Conservation (phyloP, 345 rosid genomes). For the Raphanus sativus region DNA sequence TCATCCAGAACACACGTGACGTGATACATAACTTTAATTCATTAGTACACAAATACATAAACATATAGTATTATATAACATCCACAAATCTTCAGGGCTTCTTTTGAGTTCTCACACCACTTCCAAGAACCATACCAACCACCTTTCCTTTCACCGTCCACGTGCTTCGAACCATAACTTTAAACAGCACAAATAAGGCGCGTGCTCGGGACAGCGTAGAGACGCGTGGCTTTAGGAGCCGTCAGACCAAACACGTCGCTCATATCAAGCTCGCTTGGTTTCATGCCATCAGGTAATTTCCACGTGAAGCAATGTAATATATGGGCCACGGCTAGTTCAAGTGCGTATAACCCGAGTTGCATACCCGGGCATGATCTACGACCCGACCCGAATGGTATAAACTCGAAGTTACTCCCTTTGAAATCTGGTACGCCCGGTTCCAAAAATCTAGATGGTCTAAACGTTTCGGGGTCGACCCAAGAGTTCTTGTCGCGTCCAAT, state of each 20-base stretch:
- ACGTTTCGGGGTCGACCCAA: constrained; percentile 78
- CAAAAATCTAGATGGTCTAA: constrained; percentile 78
- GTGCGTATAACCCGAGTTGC: constrained; percentile 88
- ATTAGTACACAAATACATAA: background rate
- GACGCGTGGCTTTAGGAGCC: constrained; percentile 76
- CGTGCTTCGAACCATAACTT: background rate
- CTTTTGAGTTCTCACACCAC: background rate
- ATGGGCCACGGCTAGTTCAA: constrained; percentile 80
- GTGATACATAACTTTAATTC: too few species aligned
- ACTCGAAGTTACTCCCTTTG: constrained; percentile 82
- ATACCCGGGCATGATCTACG: constrained; percentile 97
- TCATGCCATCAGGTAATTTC: constrained; percentile 94
- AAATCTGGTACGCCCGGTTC: constrained; percentile 67
- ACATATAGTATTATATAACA: background rate
- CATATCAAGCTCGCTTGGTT: constrained; percentile 85
- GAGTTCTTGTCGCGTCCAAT: constrained; percentile 71
- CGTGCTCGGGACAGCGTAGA: constrained; percentile 62
- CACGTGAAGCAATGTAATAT: constrained; percentile 84
- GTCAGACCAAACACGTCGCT: constrained; percentile 90
- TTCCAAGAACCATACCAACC: constrained; percentile 21
- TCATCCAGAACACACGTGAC: constrained; percentile 15
- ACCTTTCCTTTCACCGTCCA: background rate
- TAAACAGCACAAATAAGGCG: constrained; percentile 60
- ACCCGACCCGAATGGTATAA: constrained; percentile 98
- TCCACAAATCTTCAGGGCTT: constrained; percentile 1